Evolutionary conservation across 441 rosid species (phyloP), one percentile per base, ranked within the genome.

Genomic region (Gossypium gossypioides): DNA sequence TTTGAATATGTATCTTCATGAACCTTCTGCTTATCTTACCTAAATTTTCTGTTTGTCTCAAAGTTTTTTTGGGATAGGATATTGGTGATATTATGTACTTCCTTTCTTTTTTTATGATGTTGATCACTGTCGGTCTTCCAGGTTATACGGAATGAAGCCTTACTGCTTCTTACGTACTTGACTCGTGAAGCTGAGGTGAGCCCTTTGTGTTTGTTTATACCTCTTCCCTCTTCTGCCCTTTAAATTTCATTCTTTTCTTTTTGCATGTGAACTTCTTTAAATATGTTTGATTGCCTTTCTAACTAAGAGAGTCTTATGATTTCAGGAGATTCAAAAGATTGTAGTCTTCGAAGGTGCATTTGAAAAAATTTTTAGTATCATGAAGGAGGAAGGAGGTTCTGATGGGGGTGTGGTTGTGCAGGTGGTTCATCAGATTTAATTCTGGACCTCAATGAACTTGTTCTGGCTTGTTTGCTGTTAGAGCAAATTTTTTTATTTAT

Each of bases 371-470:
- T 95, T 92, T 83, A 87, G 97, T 80, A 95, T 95, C 71, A 86
- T 95, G 32, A 91, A 80, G 75, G 98, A 95, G 82, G 99, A 95
- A 84, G 99, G 99, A 21, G 98, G 91, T 18, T 86, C 99, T 64
- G 99, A 95, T 46, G 99, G 99, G 57, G 99, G 95, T 76, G 96
- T 95, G 55, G 97, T 95, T 72, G 99, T 95, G 81, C 99, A 95
- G 98, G 99, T 95, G 75, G 84, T 60, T 78, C 12, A 46, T 42
- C 54, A 51, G 12, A 21, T 56, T 42, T 54, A 42, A 60, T 63
- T 44, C 24, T 21, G 29, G 2, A 74, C 4, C 40, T 56, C 7
- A 37, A 6, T 25, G 19, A 67, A 77, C 55, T 69, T 77, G 59
- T 65, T 72, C 19, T 50, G 66, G 56, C 60, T 67, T 70, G 60